Evolutionary conservation across 2,329 filamentous ascomycete genomes (phyloP), one percentile per base, ranked within the genome.

Genomic region (Xylariaceae sp.): DNA sequence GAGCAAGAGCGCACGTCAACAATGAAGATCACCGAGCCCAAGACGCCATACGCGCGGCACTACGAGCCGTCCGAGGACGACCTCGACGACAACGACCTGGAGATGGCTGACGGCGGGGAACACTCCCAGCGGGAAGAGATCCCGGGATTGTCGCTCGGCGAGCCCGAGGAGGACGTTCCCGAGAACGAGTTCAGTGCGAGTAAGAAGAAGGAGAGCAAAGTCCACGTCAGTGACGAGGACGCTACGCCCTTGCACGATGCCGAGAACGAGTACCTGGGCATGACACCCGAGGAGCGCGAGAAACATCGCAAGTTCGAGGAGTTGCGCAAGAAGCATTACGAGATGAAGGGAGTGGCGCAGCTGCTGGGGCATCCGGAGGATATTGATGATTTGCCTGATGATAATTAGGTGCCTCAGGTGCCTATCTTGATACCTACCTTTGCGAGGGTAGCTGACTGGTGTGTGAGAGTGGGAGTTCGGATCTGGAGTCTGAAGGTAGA

Each of bases 1-100:
- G 93, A 98, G 71, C 92, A 97, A 68, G 89, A 97, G 69, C 91
- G 88, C 68, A 89, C 84, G 48, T 85, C 86, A 51, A 96, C 91
- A 48, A 98, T 98, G 93, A 98, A 97, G 76, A 98, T 98, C 55
- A 88, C 90, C 56, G 93, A 98, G 72, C 93, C 93, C 50, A 98
- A 98, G 77, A 98, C 93, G 6, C 93, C 93, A 4, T 98, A 92
- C 65, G 93, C 89, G 27, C 86, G 85, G 62, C 88, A 90, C 61
- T 96, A 96, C 68, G 88, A 97, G 62, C 90, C 91, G 4, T 67
- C 82, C 34, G 89, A 96, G 62, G 92, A 97, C 53, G 88, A 95
- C 61, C 82, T 85, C 4, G 77, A 86, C 45, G n/a, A n/a, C n/a
- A n/a, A n/a, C n/a, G n/a, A n/a, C n/a, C n/a, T n/a, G n/a, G 83